Base-by-base conservation (phyloP, 108 stramenopile genomes). In the Cyclotella sp. region DNA sequence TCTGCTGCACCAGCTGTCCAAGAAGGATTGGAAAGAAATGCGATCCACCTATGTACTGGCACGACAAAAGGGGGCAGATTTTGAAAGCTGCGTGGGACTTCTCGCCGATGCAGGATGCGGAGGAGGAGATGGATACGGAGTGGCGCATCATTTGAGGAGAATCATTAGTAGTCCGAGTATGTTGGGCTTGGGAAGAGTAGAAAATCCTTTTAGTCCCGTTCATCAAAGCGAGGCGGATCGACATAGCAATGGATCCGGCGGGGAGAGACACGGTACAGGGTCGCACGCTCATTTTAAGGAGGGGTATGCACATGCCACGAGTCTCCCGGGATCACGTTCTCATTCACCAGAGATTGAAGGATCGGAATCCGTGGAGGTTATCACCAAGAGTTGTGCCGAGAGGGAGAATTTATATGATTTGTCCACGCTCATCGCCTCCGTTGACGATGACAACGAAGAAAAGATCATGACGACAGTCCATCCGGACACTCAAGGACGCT, bases 61-160 rank as follows among this genome's bases (percentile, higher is more conserved):
- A 51, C 45, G 81, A 0, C 51, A 71, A 34, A 63, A 67, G 49
- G 81, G 76, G 18, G 71, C 63, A 14, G 81, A 77, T 72, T 77
- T 77, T 28, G 76, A 77, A 71, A 64, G 57, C 42, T 80, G 79
- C 43, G 72, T 80, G 12, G 79, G 79, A 24, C 27, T 80, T 44
- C 76, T 75, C 62, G 42, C 63, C 40, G 60, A 83, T 64, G 61
- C 77, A 63, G 88, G 70, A 62, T 84, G 86, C 68, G 91, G 89
- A 14, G 92, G 91, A n/a, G 88, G 88, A 19, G 91, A 89, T 15
- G 88, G 88, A 22, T 88, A 84, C 39, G 89, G 88, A 3, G 80
- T 91, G 29, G 92, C 89, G 16, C 55, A 68, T 55, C 85, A 60
- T 74, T 87, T 73, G 54, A 54, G 61, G 53, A 76, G 63, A 72